Evolutionary conservation across 768 basidiomycete genomes (phyloP), one percentile per base, ranked within the genome.

Genomic region (Kwoniella bestiolae): DNA sequence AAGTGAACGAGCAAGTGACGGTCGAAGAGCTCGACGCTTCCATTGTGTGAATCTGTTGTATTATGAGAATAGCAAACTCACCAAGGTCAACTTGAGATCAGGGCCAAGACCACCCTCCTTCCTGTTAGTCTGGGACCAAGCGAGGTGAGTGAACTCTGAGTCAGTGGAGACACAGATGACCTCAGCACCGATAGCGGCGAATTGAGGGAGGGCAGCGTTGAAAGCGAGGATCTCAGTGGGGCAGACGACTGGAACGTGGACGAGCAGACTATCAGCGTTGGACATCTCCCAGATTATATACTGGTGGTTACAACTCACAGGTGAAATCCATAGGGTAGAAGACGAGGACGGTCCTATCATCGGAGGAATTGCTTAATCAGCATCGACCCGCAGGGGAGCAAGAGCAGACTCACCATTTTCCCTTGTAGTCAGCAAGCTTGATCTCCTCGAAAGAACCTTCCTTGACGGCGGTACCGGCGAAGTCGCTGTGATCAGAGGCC

Each of bases 161-260:
- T 96, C 93, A 55, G 92, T 94, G 26, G 94, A 95, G 76, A 91
- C 86, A 55, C 91, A 91, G 67, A 95, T 86, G 47, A 95, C 89
- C 41, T 84, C 84, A 28, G 91, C 88, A 79, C 88, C 86, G 67
- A 94, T 83, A 58, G 85, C 85, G 59, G 87, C 84, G 84, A 95
- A 93, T 67, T 86, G 84, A 56, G 87, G 78, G 32, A 95, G 86
- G 8, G 91, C 89, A 67, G 92, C 91, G 81, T 95, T 93, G 86
- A 94, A 96, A 1, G 93, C 94, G 51, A 94, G 86, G 78, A 96
- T 94, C 82, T 95, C 94, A 63, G 92, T 94, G n/a, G 92, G 92
- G 83, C 92, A 94, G 73, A 81, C 81, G 68, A 80, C 71, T 76
- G 63, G 2, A 57, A 29, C 25, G 16, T 21, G 1, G 8, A 16